Evolutionary conservation across 306 rosid genomes (phyloP).

Genomic region (Rubus parviflorus): DNA sequence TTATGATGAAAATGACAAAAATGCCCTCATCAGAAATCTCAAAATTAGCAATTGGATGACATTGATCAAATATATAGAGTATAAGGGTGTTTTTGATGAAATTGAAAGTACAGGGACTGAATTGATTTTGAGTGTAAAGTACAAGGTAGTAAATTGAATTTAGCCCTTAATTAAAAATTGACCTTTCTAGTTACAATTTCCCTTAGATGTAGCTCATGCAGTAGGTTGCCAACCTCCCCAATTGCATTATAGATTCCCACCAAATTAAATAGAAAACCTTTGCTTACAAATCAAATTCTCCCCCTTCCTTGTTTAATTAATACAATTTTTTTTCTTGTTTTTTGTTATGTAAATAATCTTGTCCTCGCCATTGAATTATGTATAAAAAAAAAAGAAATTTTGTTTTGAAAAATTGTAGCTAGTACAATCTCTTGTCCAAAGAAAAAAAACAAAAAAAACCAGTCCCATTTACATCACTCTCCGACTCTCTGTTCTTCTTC

Average conservation of each 20-base stretch:
- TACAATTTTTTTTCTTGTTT: neutral
- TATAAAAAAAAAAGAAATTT: neutral
- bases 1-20: no score
- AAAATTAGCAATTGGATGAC: no score
- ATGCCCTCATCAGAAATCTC: no score
- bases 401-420: no score
- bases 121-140: no score
- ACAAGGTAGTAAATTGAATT: no score
- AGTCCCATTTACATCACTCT: neutral
- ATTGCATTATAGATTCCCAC: neutral
- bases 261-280: neutral
- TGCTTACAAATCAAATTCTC: neutral
- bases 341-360: neutral
- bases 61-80: no score
- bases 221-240: neutral
- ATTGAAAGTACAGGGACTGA: no score
- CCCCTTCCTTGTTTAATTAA: neutral
- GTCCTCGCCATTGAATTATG: neutral
- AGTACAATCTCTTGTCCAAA: neutral
- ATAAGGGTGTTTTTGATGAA: no score
- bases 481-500: slow-evolving; percentile 11
- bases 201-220: neutral
- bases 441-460: neutral
- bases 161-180: neutral
- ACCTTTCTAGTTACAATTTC: neutral